Evolutionary conservation across 352 stramenopile species (phyloP).

Genomic region (Globisporangium recalcitrans): DNA sequence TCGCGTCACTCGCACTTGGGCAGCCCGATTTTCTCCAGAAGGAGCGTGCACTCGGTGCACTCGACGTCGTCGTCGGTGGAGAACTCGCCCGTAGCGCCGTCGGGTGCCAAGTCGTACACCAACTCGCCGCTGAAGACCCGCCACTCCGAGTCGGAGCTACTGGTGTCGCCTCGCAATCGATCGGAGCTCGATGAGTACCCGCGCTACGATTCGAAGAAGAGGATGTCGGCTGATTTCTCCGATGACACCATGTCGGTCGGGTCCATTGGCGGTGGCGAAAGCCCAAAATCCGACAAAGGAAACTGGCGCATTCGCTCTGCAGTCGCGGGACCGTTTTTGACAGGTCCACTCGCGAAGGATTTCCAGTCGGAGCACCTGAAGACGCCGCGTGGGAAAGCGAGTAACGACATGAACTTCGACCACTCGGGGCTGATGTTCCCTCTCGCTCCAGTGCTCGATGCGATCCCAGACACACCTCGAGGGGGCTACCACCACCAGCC

Average conservation of each 20-base stretch:
- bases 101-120: slow-evolving; percentile 12
- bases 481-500: slow-evolving; percentile 15
- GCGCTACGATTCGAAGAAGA: slow-evolving; percentile 16
- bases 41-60: slow-evolving; percentile 14
- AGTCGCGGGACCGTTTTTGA: slow-evolving; percentile 32
- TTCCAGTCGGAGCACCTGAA: slow-evolving; percentile 23
- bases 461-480: slow-evolving; percentile 20
- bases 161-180: slow-evolving; percentile 11
- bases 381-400: slow-evolving; percentile 25
- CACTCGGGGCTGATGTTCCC: slow-evolving; percentile 30
- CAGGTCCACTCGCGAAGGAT: slow-evolving; percentile 31
- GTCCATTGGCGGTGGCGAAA: slow-evolving; percentile 24
- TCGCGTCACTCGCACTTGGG: slow-evolving; percentile 13
- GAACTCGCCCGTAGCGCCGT: slow-evolving; percentile 10
- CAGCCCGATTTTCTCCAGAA: slow-evolving; percentile 19
- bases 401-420: slow-evolving; percentile 28
- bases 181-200: slow-evolving; percentile 12
- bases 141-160: slow-evolving; percentile 17
- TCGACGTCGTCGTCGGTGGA: slow-evolving; percentile 12
- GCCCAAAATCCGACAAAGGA: slow-evolving; percentile 29
- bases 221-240: slow-evolving; percentile 20
- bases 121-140: slow-evolving; percentile 14
- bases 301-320: slow-evolving; percentile 25
- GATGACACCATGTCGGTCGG: slow-evolving; percentile 35
- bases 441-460: slow-evolving; percentile 26